These are phyloP conservation scores for Psilocybe sp. DNA, from an alignment of 768 basidiomycete species.

Conservation along the genomic window DNA sequence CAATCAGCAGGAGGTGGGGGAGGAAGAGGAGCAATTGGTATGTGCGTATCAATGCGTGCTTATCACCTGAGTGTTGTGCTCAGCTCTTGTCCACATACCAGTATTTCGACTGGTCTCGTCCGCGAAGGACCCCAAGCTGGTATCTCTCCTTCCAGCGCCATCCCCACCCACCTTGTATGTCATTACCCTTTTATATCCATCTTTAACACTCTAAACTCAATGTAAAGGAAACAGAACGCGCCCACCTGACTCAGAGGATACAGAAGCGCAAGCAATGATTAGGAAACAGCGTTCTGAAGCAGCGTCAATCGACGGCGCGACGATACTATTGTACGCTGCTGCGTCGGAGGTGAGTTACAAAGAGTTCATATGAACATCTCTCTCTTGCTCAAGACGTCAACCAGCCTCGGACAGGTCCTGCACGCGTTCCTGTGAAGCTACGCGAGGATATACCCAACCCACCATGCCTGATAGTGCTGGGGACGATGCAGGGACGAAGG, in stretches of 20 bases:
- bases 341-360: constrained; percentile 8
- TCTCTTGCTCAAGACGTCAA: no score
- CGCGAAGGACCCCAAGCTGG: constrained; percentile 29
- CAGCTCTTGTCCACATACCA: constrained; percentile 15
- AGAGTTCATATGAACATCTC: no score
- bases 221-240: constrained; percentile 31
- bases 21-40: constrained; percentile 9
- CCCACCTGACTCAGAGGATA: constrained; percentile 52
- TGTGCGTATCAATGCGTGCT: constrained; percentile 12
- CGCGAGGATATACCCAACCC: constrained; percentile 1
- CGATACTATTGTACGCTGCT: constrained; percentile 23
- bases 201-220: neutral
- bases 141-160: constrained; percentile 43
- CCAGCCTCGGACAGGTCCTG: no score
- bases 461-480: constrained; percentile 28
- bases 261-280: constrained; percentile 35
- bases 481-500: constrained; percentile 26
- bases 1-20: neutral
- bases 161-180: constrained; percentile 38
- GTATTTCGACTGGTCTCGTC: constrained; percentile 51
- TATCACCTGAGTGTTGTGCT: constrained; percentile 3
- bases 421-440: neutral
- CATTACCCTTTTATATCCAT: neutral
- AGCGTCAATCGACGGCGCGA: constrained; percentile 36
- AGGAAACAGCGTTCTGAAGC: constrained; percentile 37